These are phyloP conservation scores for Flaveria robusta DNA, from an alignment of 129 eudicot genomes.

Conservation along the genomic window DNA sequence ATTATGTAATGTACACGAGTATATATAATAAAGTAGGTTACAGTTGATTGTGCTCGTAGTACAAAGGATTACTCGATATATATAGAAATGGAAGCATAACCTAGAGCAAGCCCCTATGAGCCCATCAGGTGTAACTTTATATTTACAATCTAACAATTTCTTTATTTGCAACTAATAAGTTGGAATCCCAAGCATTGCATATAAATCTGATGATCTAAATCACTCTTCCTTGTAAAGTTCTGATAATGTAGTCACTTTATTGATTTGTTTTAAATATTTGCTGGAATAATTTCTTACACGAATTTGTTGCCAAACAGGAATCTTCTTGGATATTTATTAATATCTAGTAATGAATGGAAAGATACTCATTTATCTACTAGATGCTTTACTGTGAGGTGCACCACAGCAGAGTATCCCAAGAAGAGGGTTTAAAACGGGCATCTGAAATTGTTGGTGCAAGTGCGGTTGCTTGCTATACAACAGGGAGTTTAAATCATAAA, in stretches of 20 bases:
- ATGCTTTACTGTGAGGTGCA: constrained; percentile 46
- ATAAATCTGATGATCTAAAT: background rate
- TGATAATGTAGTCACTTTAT: constrained; percentile 3
- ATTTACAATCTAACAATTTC: background rate
- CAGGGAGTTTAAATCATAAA: constrained; percentile 37
- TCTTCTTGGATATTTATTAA: constrained; percentile 66
- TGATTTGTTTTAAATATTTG: background rate
- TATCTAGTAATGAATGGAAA: constrained; percentile 65
- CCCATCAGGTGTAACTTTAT: background rate
- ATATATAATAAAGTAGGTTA: too few species aligned
- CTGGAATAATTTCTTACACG: constrained; percentile 27
- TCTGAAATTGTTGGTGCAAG: constrained; percentile 78
- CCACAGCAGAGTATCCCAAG: constrained; percentile 43
- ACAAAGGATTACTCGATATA: background rate
- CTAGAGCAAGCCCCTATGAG: background rate
- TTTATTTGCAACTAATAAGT: background rate
- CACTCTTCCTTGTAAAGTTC: background rate
- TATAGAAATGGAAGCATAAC: background rate
- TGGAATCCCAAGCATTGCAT: constrained; percentile 3
- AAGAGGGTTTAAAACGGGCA: constrained; percentile 54
- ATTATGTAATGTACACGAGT: too few species aligned
- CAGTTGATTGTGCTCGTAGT: background rate
- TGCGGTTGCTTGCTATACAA: constrained; percentile 67
- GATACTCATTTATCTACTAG: constrained; percentile 59
- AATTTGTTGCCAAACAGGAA: constrained; percentile 56